Evolutionary conservation across 495 filamentous ascomycete species (phyloP), one percentile per base, ranked within the genome.

Genomic region (Penicillium mononematosum): DNA sequence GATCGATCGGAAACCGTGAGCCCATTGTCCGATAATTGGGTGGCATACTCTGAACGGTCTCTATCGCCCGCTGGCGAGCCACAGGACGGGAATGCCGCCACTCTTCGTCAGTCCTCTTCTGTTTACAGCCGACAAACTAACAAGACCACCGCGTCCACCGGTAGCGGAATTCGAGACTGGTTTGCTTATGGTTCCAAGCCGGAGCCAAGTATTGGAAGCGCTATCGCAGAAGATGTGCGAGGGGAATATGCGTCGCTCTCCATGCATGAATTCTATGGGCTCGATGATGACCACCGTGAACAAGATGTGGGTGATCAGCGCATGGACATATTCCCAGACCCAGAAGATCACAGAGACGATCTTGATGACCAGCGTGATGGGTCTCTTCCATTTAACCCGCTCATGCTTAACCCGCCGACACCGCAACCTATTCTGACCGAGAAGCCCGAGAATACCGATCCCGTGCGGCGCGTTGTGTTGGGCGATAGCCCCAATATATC

Each of bases 1-100:
- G 65, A 64, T 52, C 64, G 73, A 25, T 67, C 68, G 29, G 56
- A 71, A 41, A 67, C 63, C 42, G 69, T 70, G 7, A 80, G 70
- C 62, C 75, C 76, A 48, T 62, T 70, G 10, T 83, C 85, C 41
- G 71, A 79, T 4, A 85, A 87, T 57, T 85, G 81, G 75, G 82
- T 88, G 64, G 80, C 79, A 10, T 84, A 87, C 60, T 74, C 82
- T 0, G 88, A 69, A 65, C 83, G 59, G 59, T 80, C 70, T 54
- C 77, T 75, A 62, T 80, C 75, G 8, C 81, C 80, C 34, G 46
- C 55, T 14, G 61, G 62, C 4, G 69, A 70, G 3, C 36, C 17
- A 4, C 60, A 64, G 6, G 60, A 63, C 17, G 53, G 78, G 22
- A 73, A 76, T 31, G 69, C 19, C 1, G 54, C 67, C 27, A 69